Evolutionary conservation across 2,329 filamentous ascomycete species (phyloP).

Genomic region (Penicillium nordicum): DNA sequence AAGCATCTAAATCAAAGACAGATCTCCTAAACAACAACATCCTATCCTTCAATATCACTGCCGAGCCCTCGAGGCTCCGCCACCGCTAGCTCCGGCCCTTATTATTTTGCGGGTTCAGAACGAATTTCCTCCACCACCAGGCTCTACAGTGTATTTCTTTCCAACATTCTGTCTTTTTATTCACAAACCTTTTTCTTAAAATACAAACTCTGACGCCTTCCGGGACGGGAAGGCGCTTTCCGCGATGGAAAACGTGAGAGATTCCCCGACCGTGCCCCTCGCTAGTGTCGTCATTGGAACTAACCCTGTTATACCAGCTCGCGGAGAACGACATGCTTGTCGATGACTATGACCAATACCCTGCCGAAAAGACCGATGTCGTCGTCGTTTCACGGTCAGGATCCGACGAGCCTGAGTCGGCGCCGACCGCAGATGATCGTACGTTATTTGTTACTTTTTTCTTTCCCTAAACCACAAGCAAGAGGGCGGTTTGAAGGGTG

Average conservation of each 20-base stretch:
- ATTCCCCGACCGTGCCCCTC: slow-evolving; percentile 26
- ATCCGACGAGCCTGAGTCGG: slow-evolving; percentile 55
- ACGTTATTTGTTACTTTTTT: slow-evolving; percentile 27
- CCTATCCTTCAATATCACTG: slow-evolving; percentile 11
- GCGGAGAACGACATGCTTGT: slow-evolving; percentile 61
- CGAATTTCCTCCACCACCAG: slow-evolving; percentile 20
- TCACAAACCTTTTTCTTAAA: slow-evolving; percentile 9
- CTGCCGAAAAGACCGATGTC: slow-evolving; percentile 60
- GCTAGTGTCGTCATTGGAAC: slow-evolving; percentile 31
- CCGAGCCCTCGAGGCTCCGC: slow-evolving; percentile 25
- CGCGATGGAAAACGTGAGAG: slow-evolving; percentile 46
- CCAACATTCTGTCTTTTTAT: slow-evolving; percentile 7
- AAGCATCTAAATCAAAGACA: neutral
- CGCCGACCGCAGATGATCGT: slow-evolving; percentile 59
- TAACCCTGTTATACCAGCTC: slow-evolving; percentile 43
- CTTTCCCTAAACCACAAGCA: slow-evolving; percentile 2
- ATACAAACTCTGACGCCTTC: slow-evolving; percentile 25
- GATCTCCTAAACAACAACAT: neutral
- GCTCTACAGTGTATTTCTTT: slow-evolving; percentile 9
- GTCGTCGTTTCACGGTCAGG: slow-evolving; percentile 61
- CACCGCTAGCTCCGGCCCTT: slow-evolving; percentile 27
- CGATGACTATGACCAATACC: slow-evolving; percentile 55
- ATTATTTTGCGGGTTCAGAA: slow-evolving; percentile 20
- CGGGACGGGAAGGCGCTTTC: slow-evolving; percentile 35
- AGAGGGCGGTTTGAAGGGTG: neutral